Evolutionary conservation across 108 stramenopile genomes (phyloP).

Genomic region (Asterionellopsis glacialis): DNA sequence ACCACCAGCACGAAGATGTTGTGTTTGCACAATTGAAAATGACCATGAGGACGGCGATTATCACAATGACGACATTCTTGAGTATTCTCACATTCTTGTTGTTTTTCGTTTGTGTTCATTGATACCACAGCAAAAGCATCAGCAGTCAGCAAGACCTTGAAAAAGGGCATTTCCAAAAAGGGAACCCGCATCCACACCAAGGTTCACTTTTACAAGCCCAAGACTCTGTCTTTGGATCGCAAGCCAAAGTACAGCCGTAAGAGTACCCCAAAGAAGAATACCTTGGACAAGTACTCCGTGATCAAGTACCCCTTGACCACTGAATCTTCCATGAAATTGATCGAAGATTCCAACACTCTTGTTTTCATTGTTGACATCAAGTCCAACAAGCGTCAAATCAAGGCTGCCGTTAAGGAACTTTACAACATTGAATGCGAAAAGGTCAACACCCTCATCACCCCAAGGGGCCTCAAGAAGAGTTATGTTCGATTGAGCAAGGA

Average conservation of each 20-base stretch:
- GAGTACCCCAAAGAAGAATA: slow-evolving; percentile 75
- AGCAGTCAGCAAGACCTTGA: slow-evolving; percentile 85
- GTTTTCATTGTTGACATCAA: slow-evolving; percentile 99
- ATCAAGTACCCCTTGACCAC: slow-evolving; percentile 99
- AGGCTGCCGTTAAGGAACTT: slow-evolving; percentile 94
- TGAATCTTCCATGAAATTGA: slow-evolving; percentile 99
- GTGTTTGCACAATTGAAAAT: no score
- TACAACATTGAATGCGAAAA: slow-evolving; percentile 97
- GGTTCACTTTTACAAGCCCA: slow-evolving; percentile 98
- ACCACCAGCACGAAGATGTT: no score
- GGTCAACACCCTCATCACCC: slow-evolving; percentile 99
- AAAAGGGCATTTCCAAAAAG: slow-evolving; percentile 92
- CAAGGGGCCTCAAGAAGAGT: slow-evolving; percentile 98
- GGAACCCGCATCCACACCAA: slow-evolving; percentile 97
- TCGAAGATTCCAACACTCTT: slow-evolving; percentile 99
- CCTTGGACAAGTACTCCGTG: slow-evolving; percentile 79
- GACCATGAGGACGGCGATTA: neutral
- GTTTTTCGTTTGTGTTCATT: neutral
- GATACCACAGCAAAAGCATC: slow-evolving; percentile 68
- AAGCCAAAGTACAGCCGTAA: slow-evolving; percentile 88
- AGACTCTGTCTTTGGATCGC: slow-evolving; percentile 82
- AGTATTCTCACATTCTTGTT: neutral
- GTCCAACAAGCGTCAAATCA: slow-evolving; percentile 99
- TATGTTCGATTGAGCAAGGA: slow-evolving; percentile 98
- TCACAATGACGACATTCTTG: neutral